Percentiles rank a stretch among this genome's conserved stretches.
phyloP scores from a whole-genome alignment of 2,329 filamentous ascomycete species.

The Venturia oleaginea region DNA sequence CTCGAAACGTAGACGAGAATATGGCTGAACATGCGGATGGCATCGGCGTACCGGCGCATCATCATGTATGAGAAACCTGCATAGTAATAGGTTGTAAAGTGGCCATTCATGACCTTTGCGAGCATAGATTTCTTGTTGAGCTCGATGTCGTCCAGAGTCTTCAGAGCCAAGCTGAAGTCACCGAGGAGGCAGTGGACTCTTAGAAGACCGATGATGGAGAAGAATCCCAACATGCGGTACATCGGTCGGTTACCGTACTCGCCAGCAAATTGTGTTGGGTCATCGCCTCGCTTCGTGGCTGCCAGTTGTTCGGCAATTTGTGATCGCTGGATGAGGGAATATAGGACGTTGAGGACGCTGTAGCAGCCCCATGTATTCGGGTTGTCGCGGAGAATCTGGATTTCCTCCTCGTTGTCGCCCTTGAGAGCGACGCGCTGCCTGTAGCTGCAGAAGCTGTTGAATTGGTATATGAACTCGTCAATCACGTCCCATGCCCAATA shows the following conservation, averaged over 20 bases:
- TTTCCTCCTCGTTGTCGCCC: constrained; percentile 83
- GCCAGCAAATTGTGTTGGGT: constrained; percentile 76
- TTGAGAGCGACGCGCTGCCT: constrained; percentile 80
- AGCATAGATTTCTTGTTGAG: constrained; percentile 99
- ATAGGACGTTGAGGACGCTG: constrained; percentile 96
- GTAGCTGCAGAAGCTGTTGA: constrained; percentile 98
- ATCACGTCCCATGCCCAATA: constrained; percentile 99
- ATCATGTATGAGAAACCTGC: constrained; percentile 99
- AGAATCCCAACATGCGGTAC: constrained; percentile 98
- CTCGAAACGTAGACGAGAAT: constrained; percentile 97
- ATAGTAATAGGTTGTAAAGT: constrained; percentile 99
- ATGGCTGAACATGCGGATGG: constrained; percentile 99
- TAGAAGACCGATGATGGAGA: constrained; percentile 95
- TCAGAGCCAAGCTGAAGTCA: constrained; percentile 95
- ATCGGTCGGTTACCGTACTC: constrained; percentile 91
- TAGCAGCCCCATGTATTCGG: constrained; percentile 99
- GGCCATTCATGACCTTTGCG: constrained; percentile 95
- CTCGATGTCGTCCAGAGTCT: constrained; percentile 98
- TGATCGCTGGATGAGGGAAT: constrained; percentile 96
- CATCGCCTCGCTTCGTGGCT: constrained; percentile 89
- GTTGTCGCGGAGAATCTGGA: constrained; percentile 84
- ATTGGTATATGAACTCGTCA: constrained; percentile 99
- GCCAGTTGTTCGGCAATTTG: constrained; percentile 97
- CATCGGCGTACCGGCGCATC: constrained; percentile 98
- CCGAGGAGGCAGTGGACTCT: constrained; percentile 93